Base-by-base conservation (phyloP, 1,284 basidiomycete genomes). In the Sporisorium exsertum region DNA sequence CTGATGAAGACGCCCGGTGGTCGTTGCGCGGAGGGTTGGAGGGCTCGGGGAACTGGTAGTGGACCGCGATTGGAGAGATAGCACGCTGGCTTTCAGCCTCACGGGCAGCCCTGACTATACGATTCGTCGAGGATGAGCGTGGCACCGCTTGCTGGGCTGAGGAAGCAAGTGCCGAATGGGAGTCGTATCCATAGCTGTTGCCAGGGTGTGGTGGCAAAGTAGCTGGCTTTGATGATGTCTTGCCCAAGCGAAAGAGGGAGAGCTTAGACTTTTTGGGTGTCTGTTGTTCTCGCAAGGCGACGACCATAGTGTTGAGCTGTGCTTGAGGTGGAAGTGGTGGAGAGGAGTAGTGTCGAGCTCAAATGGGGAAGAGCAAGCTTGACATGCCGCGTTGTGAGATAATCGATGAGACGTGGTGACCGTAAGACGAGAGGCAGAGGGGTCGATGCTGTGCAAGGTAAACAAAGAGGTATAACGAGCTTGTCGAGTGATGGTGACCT, bases 161-260 rank as follows among this genome's bases (percentile, higher is more conserved):
- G 37, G 15, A n/a, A n/a, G 37, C 15, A 40, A 20, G 40, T 20
- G 40, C 40, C 18, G 8, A 20, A n/a, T 43, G 40, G 2, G 18
- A 16, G 37, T 18, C 37, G 37, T n/a, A n/a, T 10, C 16, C 32
- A 29, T 26, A 7, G 35, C 32, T 47, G 22, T n/a, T 13, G 46
- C 10, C 33, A 8, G 45, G 6, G 24, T 35, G 24, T 12, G 33
- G 12, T 3, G 45, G 32, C 7, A 40, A 3, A 10, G 51, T 20
- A 3, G 52, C 13, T 2, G 51, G 15, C 40, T 62, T 60, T 5
- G 33, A 35, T 20, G 59, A 58, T 5, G 66, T 37, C 55, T 75
- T 75, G 43, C 35, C 60, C 16, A 75, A 49, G n/a, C 72, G 72
- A 22, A 75, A 75, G 55, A 75, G 67, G 12, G 67, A 71, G 20